Evolutionary conservation across 1,284 basidiomycete species (phyloP), one percentile per base, ranked within the genome.

Genomic region (Fistulina hepatica): DNA sequence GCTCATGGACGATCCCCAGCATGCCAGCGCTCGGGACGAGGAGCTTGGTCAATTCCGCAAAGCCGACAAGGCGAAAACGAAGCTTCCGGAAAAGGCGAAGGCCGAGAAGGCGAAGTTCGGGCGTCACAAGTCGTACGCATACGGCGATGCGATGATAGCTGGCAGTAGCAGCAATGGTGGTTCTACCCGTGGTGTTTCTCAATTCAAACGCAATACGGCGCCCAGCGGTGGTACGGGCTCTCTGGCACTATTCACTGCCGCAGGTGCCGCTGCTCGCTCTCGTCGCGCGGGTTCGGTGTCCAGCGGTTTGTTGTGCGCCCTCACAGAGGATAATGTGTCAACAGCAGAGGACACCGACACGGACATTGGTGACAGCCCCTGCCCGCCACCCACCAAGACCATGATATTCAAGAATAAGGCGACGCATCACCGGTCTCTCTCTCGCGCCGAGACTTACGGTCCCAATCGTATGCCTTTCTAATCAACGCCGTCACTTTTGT

Each of bases 41-140:
- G 89, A 95, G 52, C 61, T 97, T 38, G 85, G 90, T 60, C 84
- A 89, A 46, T 94, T 97, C 69, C 81, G 94, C 46, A n/a, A n/a
- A n/a, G n/a, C n/a, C n/a, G n/a, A n/a, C n/a, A n/a, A n/a, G n/a
- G n/a, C n/a, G n/a, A n/a, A n/a, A n/a, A n/a, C n/a, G n/a, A n/a
- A n/a, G n/a, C n/a, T n/a, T n/a, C n/a, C n/a, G n/a, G n/a, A n/a
- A n/a, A n/a, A n/a, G n/a, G n/a, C n/a, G n/a, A n/a, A n/a, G n/a
- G n/a, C n/a, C n/a, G n/a, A n/a, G n/a, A 88, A 83, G 58, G 73
- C 73, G 48, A 82, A 81, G 54, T 89, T 88, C 53, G 79, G 78
- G 23, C 79, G 90, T 36, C 85, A 90, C 32, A 83, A 84, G 53
- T 91, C 86, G 1, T 93, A 89, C 53, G 81, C 89, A 1, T 91